Percentiles rank a stretch among this genome's conserved stretches.
Evolutionary conservation across 2,329 filamentous ascomycete species (phyloP).

Genomic region (Drechslerella coelobrocha): DNA sequence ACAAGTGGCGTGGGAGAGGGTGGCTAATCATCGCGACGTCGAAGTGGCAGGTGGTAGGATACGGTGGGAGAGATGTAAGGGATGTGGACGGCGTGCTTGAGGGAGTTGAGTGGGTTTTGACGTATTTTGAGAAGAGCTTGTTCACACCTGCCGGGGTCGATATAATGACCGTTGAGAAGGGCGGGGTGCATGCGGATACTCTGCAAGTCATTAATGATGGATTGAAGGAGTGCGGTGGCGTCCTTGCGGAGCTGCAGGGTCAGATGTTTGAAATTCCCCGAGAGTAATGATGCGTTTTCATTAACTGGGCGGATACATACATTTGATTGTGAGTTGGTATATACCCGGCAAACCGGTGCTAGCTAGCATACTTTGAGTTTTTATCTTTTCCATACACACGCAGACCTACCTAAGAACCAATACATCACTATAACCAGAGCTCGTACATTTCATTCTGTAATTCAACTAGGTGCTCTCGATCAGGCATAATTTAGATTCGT

Average conservation of each 20-base stretch:
- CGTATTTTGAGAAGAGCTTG: slow-evolving; percentile 81
- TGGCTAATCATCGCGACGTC: slow-evolving; percentile 73
- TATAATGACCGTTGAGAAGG: slow-evolving; percentile 71
- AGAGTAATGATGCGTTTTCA: slow-evolving; percentile 10
- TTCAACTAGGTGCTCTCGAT: too few relatives aligned
- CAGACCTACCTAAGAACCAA: too few relatives aligned
- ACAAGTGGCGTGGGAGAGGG: slow-evolving; percentile 81
- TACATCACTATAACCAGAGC: too few relatives aligned
- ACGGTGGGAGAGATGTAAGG: slow-evolving; percentile 66
- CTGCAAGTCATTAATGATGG: slow-evolving; percentile 66
- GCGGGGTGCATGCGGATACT: slow-evolving; percentile 67
- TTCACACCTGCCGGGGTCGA: slow-evolving; percentile 85
- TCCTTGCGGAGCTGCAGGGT: slow-evolving; percentile 64
- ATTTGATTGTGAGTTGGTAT: neutral
- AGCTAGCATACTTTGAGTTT: too few relatives aligned
- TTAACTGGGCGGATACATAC: neutral
- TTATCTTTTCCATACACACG: too few relatives aligned
- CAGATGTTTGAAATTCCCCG: slow-evolving; percentile 60
- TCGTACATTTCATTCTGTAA: too few relatives aligned
- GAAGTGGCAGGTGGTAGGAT: slow-evolving; percentile 83
- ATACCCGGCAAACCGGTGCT: too few relatives aligned
- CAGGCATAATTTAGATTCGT: too few relatives aligned
- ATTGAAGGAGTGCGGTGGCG: slow-evolving; percentile 62
- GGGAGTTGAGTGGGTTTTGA: slow-evolving; percentile 73
- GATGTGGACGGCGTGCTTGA: slow-evolving; percentile 52